Base-by-base conservation (phyloP, 2,329 filamentous ascomycete species). In the Pseudogymnoascus sp. region DNA sequence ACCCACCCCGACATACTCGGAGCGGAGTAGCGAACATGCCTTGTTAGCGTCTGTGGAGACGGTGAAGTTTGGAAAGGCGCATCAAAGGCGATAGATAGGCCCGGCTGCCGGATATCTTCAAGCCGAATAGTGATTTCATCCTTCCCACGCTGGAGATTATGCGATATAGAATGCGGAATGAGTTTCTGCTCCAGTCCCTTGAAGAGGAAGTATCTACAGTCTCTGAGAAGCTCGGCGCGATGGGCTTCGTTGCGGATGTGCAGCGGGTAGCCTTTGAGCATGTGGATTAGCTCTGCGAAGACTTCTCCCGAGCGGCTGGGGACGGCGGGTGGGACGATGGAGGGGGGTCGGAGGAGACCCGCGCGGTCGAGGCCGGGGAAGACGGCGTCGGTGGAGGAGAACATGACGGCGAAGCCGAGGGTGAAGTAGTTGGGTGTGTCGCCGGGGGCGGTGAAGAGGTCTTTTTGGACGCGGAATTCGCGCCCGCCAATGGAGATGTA, bases 351-450 rank as follows among this genome's bases (percentile, higher is more conserved):
- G 41, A 97, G 83, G 18, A 97, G 82, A 12, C 86, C 84, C 63
- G 86, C 83, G 59, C 90, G 85, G 62, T 91, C 85, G 0, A 97
- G 81, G 1, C 92, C 93, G 0, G 93, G 93, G 67, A 96, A 97
- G 5, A 91, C 82, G 68, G 96, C 88, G 12, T 83, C 80, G 0
- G 89, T 89, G 2, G 84, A 85, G 14, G 86, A 87, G 76, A 96
- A 96, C 79, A 96, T 95, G 67, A 90, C 83, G 37, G 86, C 88
- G 70, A 96, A 96, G 62, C 92, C 92, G 3, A 97, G 82, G 0
- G 91, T 88, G 78, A 97, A 97, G 79, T 91, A 97, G 73, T 97
- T 97, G 11, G 92, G 92, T n/a, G 85, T 87, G 75, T 97, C 92
- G 25, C 92, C 93, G 0, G 91, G 90, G 35, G 84, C 82, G 30